These are phyloP conservation scores for Acer yangbiense DNA, from an alignment of 345 rosid species.

Conservation along the genomic window DNA sequence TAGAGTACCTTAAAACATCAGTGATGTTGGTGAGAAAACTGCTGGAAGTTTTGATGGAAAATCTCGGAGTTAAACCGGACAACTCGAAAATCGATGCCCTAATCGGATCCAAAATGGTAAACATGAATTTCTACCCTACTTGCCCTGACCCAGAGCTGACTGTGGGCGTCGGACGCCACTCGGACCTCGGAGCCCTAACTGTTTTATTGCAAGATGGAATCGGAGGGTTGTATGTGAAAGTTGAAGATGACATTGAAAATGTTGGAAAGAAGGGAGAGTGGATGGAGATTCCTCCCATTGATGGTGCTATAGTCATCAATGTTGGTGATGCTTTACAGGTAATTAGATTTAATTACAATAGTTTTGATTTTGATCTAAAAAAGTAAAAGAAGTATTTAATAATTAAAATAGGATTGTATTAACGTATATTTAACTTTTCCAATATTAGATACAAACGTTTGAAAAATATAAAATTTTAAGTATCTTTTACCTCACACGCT, in stretches of 20 bases:
- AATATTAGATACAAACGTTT: no score
- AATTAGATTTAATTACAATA: not conserved
- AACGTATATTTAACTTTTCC: no score
- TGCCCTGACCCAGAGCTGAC: slow-evolving; percentile 66
- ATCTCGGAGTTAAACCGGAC: slow-evolving; percentile 41
- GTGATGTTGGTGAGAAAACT: slow-evolving; percentile 40
- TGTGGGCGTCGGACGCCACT: slow-evolving; percentile 61
- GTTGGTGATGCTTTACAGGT: slow-evolving; percentile 48
- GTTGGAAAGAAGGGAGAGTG: slow-evolving; percentile 29
- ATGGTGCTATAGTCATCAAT: slow-evolving; percentile 45
- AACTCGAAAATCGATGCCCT: slow-evolving; percentile 42
- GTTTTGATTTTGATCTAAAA: no score
- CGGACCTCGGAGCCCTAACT: slow-evolving; percentile 57
- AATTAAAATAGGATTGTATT: no score
- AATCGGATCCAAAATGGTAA: slow-evolving; percentile 43
- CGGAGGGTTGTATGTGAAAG: slow-evolving; percentile 63
- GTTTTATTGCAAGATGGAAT: slow-evolving; percentile 61
- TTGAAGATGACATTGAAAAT: slow-evolving; percentile 23
- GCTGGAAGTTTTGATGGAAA: slow-evolving; percentile 38
- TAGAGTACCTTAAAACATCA: slow-evolving; percentile 46
- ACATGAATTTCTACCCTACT: slow-evolving; percentile 62
- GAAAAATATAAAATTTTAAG: no score
- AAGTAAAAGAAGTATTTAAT: no score
- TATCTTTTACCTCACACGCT: no score
- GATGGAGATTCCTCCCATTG: slow-evolving; percentile 40